Evolutionary conservation across 805 yeast genomes (phyloP), one percentile per base, ranked within the genome.

Genomic region (Ogataea siamensis): DNA sequence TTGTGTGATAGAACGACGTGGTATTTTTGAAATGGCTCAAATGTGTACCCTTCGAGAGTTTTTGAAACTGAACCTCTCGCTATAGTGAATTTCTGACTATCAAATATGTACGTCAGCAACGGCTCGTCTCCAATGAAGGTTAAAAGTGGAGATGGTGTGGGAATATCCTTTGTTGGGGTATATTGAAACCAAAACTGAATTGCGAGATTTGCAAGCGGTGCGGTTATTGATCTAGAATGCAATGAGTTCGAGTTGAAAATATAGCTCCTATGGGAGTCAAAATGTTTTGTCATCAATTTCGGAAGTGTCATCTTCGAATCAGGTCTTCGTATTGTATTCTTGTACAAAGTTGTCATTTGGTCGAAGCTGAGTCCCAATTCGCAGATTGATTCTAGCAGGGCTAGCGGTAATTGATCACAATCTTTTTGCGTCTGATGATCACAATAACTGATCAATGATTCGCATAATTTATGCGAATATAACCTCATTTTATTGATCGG

Each of bases 1-100:
- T 28, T 46, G 34, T 59, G 66, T 5, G 54, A 46, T 4, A 64
- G 14, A 0, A 45, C 50, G 6, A 63, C 33, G 36, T 62, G 53
- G 36, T 58, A 60, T 3, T 55, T 40, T 7, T 34, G 44, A 7
- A 42, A 47, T 1, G 43, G 25, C 28, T 63, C 62, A 28, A 62
- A 47, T 11, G 39, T 40, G 41, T 54, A 59, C 11, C 54, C 49
- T n/a, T 58, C 57, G 25, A 37, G 31, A 7, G 34, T 30, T 9
- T 27, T 35, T 2, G 28, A 21, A 15, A 40, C 40, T n/a, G 34
- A 31, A 5, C 24, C 13, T 4, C 49, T 42, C 14, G 40, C 34
- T 9, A 55, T n/a, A 1, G 40, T 17, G 4, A 58, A 18, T n/a
- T 42, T 45, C 8, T 35, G 28, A 6, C 46, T 44, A 0, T 40